Evolutionary conservation across 176 grass and related monocot species (phyloP), one percentile per base, ranked within the genome.

Genomic region (Carex myosuroides): DNA sequence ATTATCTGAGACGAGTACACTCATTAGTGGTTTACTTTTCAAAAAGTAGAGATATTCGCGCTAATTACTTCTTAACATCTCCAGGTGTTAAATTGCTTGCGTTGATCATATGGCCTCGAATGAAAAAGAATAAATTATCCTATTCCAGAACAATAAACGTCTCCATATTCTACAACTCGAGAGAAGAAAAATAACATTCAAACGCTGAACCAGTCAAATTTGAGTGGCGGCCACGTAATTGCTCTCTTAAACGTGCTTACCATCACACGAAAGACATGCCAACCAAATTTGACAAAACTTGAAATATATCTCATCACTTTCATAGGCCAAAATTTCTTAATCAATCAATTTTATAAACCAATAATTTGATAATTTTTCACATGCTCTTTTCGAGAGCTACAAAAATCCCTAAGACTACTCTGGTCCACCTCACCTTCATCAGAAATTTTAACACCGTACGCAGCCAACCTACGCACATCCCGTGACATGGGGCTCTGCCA

Each of bases 401-500:
- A 98, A 69, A 89, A 86, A 2, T 67, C 21, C 17, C 29, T 32
- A 8, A 93, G 92, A 33, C 61, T 84, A n/a, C 13, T 80, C 42
- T 92, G 74, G 8, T 88, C 80, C 41, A 95, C 88, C 85, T 89
- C 80, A 6, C 90, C 89, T 0, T 50, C 90, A 14, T 86, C 60
- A 4, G 89, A 82, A 55, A 93, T 41, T 44, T 42, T 70, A 3
- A 92, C 86, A 7, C 95, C 89, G 16, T 92, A 93, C 20, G 81
- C 81, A 64, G 89, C n/a, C 16, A 95, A 76, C 81, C 88, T 89
- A 37, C 74, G 84, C 0, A 90, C 53, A 33, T 95, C 91, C 7
- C 87, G 90, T 0, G 69, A 3, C 78, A 90, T 89, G 6, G 95
- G 92, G 85, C 91, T 91, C 63, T 91, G 95, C 92, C 86, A 98